These are phyloP conservation scores for Panaeolus papilionaceus DNA, from an alignment of 768 basidiomycete genomes.

Conservation along the genomic window DNA sequence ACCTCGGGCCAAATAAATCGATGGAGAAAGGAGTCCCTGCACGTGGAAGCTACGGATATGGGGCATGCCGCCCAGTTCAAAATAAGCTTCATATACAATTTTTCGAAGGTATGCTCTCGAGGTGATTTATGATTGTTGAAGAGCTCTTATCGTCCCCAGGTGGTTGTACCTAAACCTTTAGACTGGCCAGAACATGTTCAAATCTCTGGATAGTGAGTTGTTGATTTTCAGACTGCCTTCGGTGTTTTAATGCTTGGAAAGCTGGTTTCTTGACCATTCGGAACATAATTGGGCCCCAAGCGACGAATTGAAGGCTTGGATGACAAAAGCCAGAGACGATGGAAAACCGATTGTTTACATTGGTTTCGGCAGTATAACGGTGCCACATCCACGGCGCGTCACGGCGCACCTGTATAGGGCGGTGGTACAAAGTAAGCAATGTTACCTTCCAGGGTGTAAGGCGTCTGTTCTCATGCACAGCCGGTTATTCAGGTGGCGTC, in stretches of 20 bases:
- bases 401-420: constrained; percentile 64
- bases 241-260: constrained; percentile 23
- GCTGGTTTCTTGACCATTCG: constrained; percentile 73
- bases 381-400: constrained; percentile 61
- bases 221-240: constrained; percentile 8
- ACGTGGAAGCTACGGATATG: constrained; percentile 62
- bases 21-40: constrained; percentile 62
- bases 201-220: constrained; percentile 61
- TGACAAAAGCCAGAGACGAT: constrained; percentile 59
- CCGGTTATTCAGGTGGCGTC: constrained; percentile 46
- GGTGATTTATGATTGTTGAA: neutral
- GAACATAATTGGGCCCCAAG: constrained; percentile 65
- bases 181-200: constrained; percentile 68
- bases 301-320: constrained; percentile 54
- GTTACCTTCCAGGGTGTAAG: neutral
- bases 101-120: constrained; percentile 50
- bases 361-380: constrained; percentile 74
- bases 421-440: constrained; percentile 57
- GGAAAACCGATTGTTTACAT: constrained; percentile 72
- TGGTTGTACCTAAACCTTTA: constrained; percentile 72
- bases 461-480: constrained; percentile 13
- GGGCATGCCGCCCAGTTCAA: constrained; percentile 64
- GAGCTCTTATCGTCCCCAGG: constrained; percentile 29
- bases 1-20: constrained; percentile 69
- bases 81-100: constrained; percentile 70